phyloP scores from a whole-genome alignment of 163 green algal genomes.

The Coccomyxa subellipsoidea region DNA sequence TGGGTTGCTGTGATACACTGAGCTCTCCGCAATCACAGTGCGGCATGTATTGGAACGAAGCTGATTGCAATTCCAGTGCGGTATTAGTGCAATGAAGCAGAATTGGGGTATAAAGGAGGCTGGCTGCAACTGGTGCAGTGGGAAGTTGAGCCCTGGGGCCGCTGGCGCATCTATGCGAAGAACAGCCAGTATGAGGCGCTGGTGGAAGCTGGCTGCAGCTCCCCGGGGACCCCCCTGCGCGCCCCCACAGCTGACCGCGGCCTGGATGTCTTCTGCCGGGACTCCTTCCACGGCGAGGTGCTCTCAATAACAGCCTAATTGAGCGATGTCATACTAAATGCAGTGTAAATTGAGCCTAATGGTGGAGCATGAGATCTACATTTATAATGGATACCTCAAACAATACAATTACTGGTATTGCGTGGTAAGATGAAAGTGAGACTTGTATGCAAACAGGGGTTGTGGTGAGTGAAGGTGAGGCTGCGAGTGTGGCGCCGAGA shows the following conservation, averaged over 20 bases:
- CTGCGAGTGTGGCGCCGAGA: conserved; percentile 67
- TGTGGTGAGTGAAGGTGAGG: conserved; percentile 26
- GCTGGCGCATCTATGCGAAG: conserved; percentile 35
- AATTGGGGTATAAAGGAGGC: no score
- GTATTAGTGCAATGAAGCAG: no score
- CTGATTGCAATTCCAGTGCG: no score
- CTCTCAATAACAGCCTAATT: not conserved
- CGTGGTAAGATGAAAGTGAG: no score
- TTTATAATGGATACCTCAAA: no score
- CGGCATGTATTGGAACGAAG: no score
- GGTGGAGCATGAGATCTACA: no score
- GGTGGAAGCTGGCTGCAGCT: conserved; percentile 39
- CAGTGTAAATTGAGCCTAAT: no score
- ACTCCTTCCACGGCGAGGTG: conserved; percentile 82
- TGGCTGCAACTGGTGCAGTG: not conserved
- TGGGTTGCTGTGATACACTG: no score
- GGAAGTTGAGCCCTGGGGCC: conserved; percentile 55
- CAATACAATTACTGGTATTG: no score
- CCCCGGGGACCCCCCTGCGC: conserved; percentile 46
- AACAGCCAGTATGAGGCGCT: conserved; percentile 31
- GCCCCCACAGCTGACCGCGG: conserved; percentile 77
- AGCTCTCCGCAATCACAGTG: no score
- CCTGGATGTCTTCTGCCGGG: conserved; percentile 79
- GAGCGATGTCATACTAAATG: not conserved
- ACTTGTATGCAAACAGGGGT: conserved; percentile 1